phyloP scores from a whole-genome alignment of 129 eudicot species.

The Sambucus nigra region DNA sequence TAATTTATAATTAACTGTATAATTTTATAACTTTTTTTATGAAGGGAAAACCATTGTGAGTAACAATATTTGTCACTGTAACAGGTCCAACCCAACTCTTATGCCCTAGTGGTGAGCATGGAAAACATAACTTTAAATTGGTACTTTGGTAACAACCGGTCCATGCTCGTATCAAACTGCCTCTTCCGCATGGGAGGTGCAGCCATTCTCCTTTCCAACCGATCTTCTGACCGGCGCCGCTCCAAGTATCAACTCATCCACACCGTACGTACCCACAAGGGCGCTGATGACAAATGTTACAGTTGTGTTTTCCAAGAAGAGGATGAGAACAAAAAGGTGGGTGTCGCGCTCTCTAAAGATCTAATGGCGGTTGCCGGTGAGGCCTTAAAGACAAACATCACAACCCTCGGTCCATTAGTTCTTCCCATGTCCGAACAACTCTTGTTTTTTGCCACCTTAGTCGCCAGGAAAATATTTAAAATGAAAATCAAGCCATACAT shows the following conservation, averaged over 20 bases:
- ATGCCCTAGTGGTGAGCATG: conserved; percentile 13
- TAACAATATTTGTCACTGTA: background rate
- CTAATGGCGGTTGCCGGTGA: conserved; percentile 14
- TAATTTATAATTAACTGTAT: too few relatives aligned
- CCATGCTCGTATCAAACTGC: conserved; percentile 12
- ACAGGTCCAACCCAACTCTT: conserved; percentile 4
- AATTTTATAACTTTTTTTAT: too few relatives aligned
- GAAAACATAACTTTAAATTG: conserved; percentile 14
- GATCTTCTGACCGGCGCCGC: conserved; percentile 5
- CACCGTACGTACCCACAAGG: conserved; percentile 15
- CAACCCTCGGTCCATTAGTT: conserved; percentile 12
- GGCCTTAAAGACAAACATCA: conserved; percentile 11
- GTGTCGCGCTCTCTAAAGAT: conserved; percentile 12
- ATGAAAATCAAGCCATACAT: conserved; percentile 15
- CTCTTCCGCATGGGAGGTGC: conserved; percentile 17
- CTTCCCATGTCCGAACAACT: conserved; percentile 15
- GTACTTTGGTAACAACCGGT: conserved; percentile 16
- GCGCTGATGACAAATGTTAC: conserved; percentile 13
- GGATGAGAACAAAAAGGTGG: conserved; percentile 1
- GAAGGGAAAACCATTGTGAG: too few relatives aligned
- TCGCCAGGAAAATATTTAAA: conserved; percentile 5
- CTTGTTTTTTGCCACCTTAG: conserved; percentile 6
- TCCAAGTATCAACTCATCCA: conserved; percentile 14
- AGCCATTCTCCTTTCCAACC: conserved; percentile 14
- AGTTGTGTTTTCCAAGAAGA: conserved; percentile 10